Evolutionary conservation across 495 filamentous ascomycete genomes (phyloP), one percentile per base, ranked within the genome.

Genomic region (Lichenothelia convexa): DNA sequence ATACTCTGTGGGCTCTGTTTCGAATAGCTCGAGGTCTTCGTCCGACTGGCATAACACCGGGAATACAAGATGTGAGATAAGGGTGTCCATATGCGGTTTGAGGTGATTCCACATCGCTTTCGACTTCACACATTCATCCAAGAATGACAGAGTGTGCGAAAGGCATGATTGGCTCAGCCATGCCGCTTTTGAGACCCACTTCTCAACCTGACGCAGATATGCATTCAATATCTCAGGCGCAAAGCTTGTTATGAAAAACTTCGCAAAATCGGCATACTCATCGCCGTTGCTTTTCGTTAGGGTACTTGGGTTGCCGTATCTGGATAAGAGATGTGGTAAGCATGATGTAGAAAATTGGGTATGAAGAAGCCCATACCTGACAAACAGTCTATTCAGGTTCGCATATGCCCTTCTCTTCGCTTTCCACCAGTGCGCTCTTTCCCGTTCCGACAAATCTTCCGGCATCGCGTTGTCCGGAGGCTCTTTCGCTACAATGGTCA

Each of bases 331-430:
- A 12, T 22, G n/a, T 32, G 37, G 15, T 9, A 32, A 32, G 19
- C 1, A 16, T 2, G 42, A 23, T 21, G 21, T 11, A 23, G 15
- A 22, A 18, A 18, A 21, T 7, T 19, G n/a, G 11, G 26, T 34
- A 32, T 34, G 36, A n/a, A 31, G 30, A 21, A 26, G 21, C 31
- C 51, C 70, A 30, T 64, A 87, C 80, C 87, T 70, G 40, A 93
- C 87, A 55, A 86, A 97, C 8, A 95, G 70, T 44, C 89, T 70
- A 57, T 97, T 97, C 38, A 97, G 62, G 58, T 94, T 95, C 45
- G 82, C 87, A 54, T 94, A 95, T 4, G 87, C 78, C 91, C 89
- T 95, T 58, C 95, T 97, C 78, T 95, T 97, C 36, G 84, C 80
- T 67, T 95, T 97, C 87, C 89, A 97, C 86, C 89, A 97, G 53